phyloP scores from a whole-genome alignment of 176 grass and related monocot species.

The Triticum urartu region DNA sequence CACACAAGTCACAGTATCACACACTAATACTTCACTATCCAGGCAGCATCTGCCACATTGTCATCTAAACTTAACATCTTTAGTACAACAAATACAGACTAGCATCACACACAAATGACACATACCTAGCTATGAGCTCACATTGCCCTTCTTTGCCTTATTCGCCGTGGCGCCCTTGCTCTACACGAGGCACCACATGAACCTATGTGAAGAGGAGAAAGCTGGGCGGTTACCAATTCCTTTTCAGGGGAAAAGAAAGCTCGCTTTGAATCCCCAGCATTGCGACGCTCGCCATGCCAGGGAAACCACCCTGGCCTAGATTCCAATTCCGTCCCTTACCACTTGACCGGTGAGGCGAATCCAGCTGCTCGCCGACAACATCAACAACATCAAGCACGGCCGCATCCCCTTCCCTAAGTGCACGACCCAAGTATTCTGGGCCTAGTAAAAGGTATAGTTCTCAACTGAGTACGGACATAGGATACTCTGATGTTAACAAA shows the following conservation, averaged over 20 bases:
- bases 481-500: no score
- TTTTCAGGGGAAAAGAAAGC: neutral
- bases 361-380: no score
- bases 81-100: neutral
- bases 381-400: no score
- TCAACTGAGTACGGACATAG: no score
- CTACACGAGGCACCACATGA: slow-evolving; percentile 63
- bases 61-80: slow-evolving; percentile 27
- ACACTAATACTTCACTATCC: neutral
- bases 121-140: slow-evolving; percentile 41
- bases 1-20: neutral
- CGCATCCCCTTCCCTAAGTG: no score
- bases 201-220: slow-evolving; percentile 21
- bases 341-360: neutral
- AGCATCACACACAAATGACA: slow-evolving; percentile 4
- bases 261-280: neutral
- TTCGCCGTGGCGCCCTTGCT: slow-evolving; percentile 35
- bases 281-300: neutral
- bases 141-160: slow-evolving; percentile 40
- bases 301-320: neutral
- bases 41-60: neutral
- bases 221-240: neutral
- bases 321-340: neutral
- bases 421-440: no score
- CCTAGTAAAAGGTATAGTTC: no score